Evolutionary conservation across 1,284 basidiomycete genomes (phyloP), one percentile per base, ranked within the genome.

Genomic region (Fomitopsis palustris): DNA sequence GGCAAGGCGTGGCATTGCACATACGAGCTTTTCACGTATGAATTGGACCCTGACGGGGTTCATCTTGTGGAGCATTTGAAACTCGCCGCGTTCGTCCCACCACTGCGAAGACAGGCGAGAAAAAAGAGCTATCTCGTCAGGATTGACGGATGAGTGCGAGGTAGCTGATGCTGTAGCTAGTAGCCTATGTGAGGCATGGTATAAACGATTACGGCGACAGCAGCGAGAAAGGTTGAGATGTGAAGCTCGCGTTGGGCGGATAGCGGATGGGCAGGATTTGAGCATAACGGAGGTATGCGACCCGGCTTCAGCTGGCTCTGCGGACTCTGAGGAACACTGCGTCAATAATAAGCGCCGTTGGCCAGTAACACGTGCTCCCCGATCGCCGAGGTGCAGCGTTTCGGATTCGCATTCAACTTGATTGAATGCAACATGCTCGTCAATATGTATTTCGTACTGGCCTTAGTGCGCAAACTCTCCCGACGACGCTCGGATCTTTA

Each of bases 51-150:
- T 82, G 12, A 90, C 82, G 0, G 95, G 94, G 75, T 99, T 99
- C 96, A 99, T 98, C 68, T 87, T 86, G 73, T 99, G 97, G 35
- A 99, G 77, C 39, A 96, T 78, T 2, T 80, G 83, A 69, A 98
- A 97, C 73, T 98, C 96, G 65, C 96, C 96, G 31, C 81, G 81
- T 70, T 97, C 93, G 73, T 98, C 88, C 97, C 97, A 99, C 97
- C 97, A 99, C 69, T 92, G 82, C 25, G 92, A 88, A 0, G 95
- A 95, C 1, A 99, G 85, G 37, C 84, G 83, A 4, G 95, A 95
- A 74, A 99, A 99, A 73, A 96, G 94, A 0, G 90, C 88, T 55
- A 99, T 92, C 74, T 98, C 96, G 56, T 82, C 81, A 1, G 81
- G 70, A 70, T 96, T 96, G 67, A 95, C 82, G 4, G 55, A 47